Evolutionary conservation across 2,329 filamentous ascomycete species (phyloP).

Genomic region (Penicillium concentricum): DNA sequence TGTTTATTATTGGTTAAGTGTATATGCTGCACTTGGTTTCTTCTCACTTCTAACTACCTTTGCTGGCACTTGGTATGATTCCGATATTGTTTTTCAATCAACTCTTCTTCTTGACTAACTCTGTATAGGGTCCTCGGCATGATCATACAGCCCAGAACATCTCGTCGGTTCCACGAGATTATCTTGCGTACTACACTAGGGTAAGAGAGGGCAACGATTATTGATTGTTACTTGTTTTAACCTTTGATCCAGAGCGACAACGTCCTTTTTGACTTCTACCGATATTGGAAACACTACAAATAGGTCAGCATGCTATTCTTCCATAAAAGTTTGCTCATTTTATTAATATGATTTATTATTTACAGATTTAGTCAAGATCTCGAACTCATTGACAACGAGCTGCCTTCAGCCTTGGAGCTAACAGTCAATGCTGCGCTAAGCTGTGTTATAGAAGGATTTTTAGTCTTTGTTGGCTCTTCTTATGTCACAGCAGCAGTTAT

Average conservation of each 20-base stretch:
- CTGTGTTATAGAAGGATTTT: constrained; percentile 30
- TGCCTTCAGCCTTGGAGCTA: constrained; percentile 26
- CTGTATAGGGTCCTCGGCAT: constrained; percentile 16
- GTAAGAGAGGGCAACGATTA: neutral
- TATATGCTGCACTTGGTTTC: constrained; percentile 24
- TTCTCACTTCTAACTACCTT: constrained; percentile 15
- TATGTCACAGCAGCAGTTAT: constrained; percentile 40
- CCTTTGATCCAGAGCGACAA: constrained; percentile 20
- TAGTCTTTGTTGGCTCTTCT: constrained; percentile 41
- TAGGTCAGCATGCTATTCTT: constrained; percentile 1
- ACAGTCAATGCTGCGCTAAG: constrained; percentile 17
- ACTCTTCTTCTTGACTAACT: neutral
- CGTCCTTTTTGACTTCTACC: constrained; percentile 28
- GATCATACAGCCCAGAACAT: constrained; percentile 21
- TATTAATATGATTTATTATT: neutral
- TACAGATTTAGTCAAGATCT: constrained; percentile 34
- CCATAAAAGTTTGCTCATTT: neutral
- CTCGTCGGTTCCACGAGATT: constrained; percentile 20
- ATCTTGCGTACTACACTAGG: constrained; percentile 19
- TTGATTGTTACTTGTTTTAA: constrained; percentile 12
- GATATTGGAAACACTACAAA: constrained; percentile 22
- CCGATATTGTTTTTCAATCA: neutral
- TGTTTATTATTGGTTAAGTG: constrained; percentile 23
- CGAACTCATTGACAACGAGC: constrained; percentile 29
- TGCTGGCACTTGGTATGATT: constrained; percentile 13